A percentile compares a stretch with the other conserved stretches of the same genome.
Conservation (phyloP, 352 stramenopile species). For the Globisporangium lucens region DNA sequence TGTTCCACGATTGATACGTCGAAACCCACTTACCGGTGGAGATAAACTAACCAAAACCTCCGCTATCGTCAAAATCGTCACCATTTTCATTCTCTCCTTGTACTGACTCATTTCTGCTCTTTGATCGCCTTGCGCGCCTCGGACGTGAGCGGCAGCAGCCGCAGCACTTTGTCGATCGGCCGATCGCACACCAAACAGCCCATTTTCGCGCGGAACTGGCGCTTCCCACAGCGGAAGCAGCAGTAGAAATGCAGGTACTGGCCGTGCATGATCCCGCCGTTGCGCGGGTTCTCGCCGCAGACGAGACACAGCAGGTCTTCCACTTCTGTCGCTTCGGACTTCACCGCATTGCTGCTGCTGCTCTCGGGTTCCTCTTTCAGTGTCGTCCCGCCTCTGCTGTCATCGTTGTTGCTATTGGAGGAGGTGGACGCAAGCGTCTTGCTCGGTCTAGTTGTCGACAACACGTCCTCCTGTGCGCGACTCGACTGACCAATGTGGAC, state of each 20-base stretch:
- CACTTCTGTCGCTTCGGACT: slow-evolving; percentile 13
- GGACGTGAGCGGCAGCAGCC: slow-evolving; percentile 65
- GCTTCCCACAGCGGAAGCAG: slow-evolving; percentile 79
- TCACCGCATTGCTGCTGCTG: not conserved
- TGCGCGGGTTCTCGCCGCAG: slow-evolving; percentile 52
- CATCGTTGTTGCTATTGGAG: not conserved
- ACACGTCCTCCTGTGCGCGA: not conserved
- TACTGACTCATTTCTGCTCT: slow-evolving; percentile 19
- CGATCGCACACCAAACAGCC: slow-evolving; percentile 75
- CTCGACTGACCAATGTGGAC: not conserved
- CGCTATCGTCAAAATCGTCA: not conserved
- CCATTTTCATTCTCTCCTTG: not conserved
- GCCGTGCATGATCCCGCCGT: slow-evolving; percentile 68
- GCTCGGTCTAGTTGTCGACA: not conserved
- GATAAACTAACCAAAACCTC: not conserved
- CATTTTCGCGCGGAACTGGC: slow-evolving; percentile 40
- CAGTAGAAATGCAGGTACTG: slow-evolving; percentile 82
- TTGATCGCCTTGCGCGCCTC: slow-evolving; percentile 42
- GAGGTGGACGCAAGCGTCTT: too few species aligned
- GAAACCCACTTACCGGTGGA: not conserved
- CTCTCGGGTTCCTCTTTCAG: not conserved
- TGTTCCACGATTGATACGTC: not conserved
- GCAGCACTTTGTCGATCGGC: slow-evolving; percentile 75
- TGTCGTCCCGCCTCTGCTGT: not conserved
- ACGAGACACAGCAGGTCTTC: slow-evolving; percentile 73